Evolutionary conservation across 2,329 filamentous ascomycete genomes (phyloP).

Genomic region (Pyrenochaeta sp.): DNA sequence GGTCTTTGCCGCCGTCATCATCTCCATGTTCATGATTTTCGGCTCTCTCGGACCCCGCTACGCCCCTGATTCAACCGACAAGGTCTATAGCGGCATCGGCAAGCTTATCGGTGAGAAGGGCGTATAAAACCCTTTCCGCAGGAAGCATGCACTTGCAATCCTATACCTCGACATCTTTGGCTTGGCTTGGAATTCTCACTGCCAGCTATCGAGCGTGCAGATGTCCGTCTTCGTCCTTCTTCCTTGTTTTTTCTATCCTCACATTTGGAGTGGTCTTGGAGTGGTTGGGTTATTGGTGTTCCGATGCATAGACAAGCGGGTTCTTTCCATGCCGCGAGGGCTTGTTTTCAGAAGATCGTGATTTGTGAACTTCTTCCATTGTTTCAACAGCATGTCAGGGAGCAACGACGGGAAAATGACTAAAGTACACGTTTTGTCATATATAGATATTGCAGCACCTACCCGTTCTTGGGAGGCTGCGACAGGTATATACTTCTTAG

Average conservation of each 20-base stretch:
- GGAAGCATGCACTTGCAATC: background rate
- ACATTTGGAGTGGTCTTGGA: slow-evolving; percentile 30
- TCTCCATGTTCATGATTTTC: slow-evolving; percentile 75
- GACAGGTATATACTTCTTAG: slow-evolving; percentile 34
- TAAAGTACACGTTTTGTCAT: slow-evolving; percentile 41
- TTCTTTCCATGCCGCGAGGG: slow-evolving; percentile 30
- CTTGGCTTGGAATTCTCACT: background rate
- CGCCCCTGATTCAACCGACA: slow-evolving; percentile 47
- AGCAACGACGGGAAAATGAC: slow-evolving; percentile 39
- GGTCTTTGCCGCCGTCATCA: slow-evolving; percentile 69
- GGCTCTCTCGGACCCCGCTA: slow-evolving; percentile 55
- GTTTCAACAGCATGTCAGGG: slow-evolving; percentile 32
- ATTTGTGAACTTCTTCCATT: background rate
- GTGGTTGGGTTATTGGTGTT: slow-evolving; percentile 34
- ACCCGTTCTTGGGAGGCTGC: slow-evolving; percentile 21
- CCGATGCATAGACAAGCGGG: slow-evolving; percentile 46
- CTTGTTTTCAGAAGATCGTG: slow-evolving; percentile 11
- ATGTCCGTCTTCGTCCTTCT: slow-evolving; percentile 29
- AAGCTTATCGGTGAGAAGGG: slow-evolving; percentile 45
- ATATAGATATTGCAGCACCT: slow-evolving; percentile 39
- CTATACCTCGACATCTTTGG: background rate
- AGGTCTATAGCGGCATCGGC: slow-evolving; percentile 45
- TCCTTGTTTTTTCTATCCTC: slow-evolving; percentile 38
- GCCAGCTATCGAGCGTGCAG: slow-evolving; percentile 7
- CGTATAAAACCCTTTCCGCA: slow-evolving; percentile 14